Evolutionary conservation across 805 yeast genomes (phyloP), one percentile per base, ranked within the genome.

Genomic region (Spathaspora sp.): DNA sequence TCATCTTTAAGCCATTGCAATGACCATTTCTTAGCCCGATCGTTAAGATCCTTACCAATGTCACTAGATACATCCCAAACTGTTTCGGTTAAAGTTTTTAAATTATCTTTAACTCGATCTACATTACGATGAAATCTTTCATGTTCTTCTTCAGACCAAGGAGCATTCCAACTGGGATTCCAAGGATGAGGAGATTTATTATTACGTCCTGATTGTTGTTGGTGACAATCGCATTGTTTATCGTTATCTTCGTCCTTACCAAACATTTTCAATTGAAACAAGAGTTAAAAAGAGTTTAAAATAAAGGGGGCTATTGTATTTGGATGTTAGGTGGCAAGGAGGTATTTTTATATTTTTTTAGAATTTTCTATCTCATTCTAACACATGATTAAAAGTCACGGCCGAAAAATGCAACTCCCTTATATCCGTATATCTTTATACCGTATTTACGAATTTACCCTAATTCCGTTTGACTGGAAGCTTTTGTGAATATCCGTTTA

Each of bases 41-140:
- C 62, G 46, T 65, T 62, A 44, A 65, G 45, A 17, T 67, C 68
- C 26, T 38, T 54, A 14, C 66, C 43, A 3, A 63, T 54, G 26
- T 64, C 62, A 45, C 47, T 48, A 18, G 70, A 63, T 28, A 60
- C 50, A 42, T 63, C 60, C 47, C 61, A 60, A 6, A 70, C 32
- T 12, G 65, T 58, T 35, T 60, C 62, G 17, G 73, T 60, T 17
- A 67, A 53, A 7, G 61, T 58, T 12, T 64, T 59, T n/a, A 70
- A 51, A 32, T 57, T 57, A 31, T 57, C 55, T 44, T 66, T 64
- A 32, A 67, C 49, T 19, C 62, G 65, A 35, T 66, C 62, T 38
- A 69, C 57, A 28, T 55, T 55, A 17, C 57, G 55, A 47, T 63
- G 59, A 32, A 68, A 60, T 23, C 55, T 49, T 42, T 66, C 68